Evolutionary conservation across 768 basidiomycete species (phyloP), one percentile per base, ranked within the genome.

Genomic region (Sarcomyxa edulis): DNA sequence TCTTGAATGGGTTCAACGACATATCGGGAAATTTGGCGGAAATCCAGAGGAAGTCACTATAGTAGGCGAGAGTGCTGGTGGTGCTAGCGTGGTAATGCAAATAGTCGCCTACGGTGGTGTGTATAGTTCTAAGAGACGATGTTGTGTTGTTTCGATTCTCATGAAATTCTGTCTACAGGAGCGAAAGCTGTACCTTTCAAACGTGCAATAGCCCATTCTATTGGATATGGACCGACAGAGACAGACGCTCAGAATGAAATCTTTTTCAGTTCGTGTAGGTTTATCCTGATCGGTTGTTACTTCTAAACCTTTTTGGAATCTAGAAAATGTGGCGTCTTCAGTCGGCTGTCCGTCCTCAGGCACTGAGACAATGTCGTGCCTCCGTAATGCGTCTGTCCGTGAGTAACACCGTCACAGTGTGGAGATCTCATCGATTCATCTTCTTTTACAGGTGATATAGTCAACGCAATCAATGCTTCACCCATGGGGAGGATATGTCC

Each of bases 11-110:
- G 53, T 68, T 1, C 60, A 64, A 42, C 48, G 59, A 20, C 55
- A 68, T 35, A 67, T 71, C 9, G 14, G 27, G 7, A 32, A 52
- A 12, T 65, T 67, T 35, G 65, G 62, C 2, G 62, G 62, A 0
- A 48, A 63, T 37, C 61, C 59, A 6, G 44, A 46, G 7, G 46
- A 53, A 25, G 54, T 64, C 7, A 59, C 66, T 14, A 61, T 71
- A 31, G 46, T 44, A 14, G 57, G 60, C 0, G 64, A 69, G 40
- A 65, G 62, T 28, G 66, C 69, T 2, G 70, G 71, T 1, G 70
- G 67, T 0, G 67, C 68, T 0, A 64, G 61, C 23, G 60, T 72
- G 6, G 52, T 66, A 9, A 68, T 71, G 60, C 71, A 72, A 35
- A 48, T 65, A 4, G 59, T 63, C 7, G 68, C 70, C 5, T 65